These are phyloP conservation scores for Ambrosia hybrid DNA, from an alignment of 140 eudicot species.

Conservation along the genomic window DNA sequence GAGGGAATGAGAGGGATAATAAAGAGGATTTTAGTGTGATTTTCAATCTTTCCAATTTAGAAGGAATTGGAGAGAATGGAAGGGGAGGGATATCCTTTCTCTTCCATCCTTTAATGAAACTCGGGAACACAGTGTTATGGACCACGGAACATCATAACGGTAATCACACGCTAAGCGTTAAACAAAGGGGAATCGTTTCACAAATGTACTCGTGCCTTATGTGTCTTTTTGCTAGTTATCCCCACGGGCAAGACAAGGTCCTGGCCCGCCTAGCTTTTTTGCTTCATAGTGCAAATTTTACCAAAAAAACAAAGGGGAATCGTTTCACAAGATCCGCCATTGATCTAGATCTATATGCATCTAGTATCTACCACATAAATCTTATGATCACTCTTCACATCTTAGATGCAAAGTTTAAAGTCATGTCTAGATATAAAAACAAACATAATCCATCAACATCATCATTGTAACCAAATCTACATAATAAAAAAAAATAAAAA, in stretches of 20 bases:
- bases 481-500: background rate
- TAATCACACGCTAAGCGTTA: background rate
- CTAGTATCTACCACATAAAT: constrained; percentile 1
- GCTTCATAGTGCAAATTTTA: too few species aligned
- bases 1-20: too few species aligned
- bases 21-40: too few species aligned
- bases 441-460: constrained; percentile 26
- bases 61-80: too few species aligned
- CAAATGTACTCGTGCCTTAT: too few species aligned
- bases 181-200: constrained; percentile 1
- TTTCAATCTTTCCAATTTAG: too few species aligned
- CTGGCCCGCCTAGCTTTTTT: too few species aligned
- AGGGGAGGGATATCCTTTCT: too few species aligned
- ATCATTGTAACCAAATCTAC: constrained; percentile 8
- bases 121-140: too few species aligned
- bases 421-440: constrained; percentile 7
- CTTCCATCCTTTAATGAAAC: too few species aligned
- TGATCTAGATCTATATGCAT: constrained; percentile 2
- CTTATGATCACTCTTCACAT: constrained; percentile 7
- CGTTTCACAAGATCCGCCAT: background rate
- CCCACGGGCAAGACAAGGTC: too few species aligned
- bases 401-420: background rate
- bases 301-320: constrained; percentile 1
- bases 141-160: constrained; percentile 13
- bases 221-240: too few species aligned